Percentiles rank a stretch among this genome's conserved stretches.
Conservation (phyloP, 805 yeast genomes). For the Blastobotrys robertii region DNA sequence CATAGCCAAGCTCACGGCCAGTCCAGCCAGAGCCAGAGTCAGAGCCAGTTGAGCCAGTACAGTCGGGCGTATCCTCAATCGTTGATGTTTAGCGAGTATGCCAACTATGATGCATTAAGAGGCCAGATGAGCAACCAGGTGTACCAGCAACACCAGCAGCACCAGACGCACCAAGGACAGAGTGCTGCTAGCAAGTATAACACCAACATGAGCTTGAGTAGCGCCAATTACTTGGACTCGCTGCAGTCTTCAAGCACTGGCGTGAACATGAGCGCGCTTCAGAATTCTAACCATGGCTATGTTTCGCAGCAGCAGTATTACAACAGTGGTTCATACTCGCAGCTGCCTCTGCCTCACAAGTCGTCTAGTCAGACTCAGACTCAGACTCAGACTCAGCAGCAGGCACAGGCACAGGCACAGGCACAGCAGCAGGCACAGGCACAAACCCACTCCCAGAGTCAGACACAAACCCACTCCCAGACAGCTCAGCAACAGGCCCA, state of each 20-base stretch:
- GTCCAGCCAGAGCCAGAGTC: no score
- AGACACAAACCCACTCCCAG: conserved; percentile 8
- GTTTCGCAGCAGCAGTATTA: not conserved
- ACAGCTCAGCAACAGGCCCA: conserved; percentile 9
- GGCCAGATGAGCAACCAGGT: no score
- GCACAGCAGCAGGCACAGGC: conserved; percentile 2
- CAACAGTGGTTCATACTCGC: conserved; percentile 5
- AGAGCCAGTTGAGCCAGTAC: no score
- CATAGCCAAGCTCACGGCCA: no score
- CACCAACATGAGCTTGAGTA: no score
- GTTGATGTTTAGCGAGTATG: no score
- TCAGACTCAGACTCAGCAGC: conserved; percentile 11
- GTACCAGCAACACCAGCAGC: conserved; percentile 3
- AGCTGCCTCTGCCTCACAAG: conserved; percentile 19
- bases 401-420: conserved; percentile 11
- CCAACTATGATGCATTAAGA: no score
- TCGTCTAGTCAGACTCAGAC: conserved; percentile 9
- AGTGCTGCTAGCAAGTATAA: not conserved
- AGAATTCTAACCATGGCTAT: conserved; percentile 1
- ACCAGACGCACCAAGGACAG: conserved; percentile 8
- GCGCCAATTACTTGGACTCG: not conserved
- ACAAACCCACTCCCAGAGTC: not conserved
- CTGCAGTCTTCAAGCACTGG: not conserved
- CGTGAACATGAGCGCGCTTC: not conserved
- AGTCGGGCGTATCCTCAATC: no score